Evolutionary conservation across 176 grass and related monocot genomes (phyloP).

Genomic region (Phragmites australis): DNA sequence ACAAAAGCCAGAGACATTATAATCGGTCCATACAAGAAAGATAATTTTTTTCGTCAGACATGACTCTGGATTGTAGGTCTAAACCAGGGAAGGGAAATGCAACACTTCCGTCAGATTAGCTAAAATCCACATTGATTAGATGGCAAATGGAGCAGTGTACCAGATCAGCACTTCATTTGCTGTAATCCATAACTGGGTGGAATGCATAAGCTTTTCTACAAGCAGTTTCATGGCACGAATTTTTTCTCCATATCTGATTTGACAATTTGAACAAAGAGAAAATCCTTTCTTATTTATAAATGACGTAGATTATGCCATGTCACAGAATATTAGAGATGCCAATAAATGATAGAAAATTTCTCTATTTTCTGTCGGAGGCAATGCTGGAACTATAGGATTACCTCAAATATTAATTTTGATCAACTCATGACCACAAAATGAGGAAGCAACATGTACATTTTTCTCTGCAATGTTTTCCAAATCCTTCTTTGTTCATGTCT

Average conservation of each 20-base stretch:
- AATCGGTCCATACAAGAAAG: slow-evolving; percentile 20
- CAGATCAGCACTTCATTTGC: not conserved
- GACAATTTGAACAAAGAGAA: not conserved
- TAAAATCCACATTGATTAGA: slow-evolving; percentile 11
- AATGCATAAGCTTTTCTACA: not conserved
- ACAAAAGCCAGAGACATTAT: slow-evolving; percentile 45
- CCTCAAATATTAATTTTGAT: not conserved
- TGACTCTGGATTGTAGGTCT: slow-evolving; percentile 1
- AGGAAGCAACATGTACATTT: not conserved
- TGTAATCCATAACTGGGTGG: not conserved
- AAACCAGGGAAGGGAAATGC: not conserved
- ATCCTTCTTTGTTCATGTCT: not conserved
- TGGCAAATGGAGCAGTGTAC: not conserved
- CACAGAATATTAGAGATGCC: not conserved
- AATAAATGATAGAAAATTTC: not conserved
- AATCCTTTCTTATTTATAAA: slow-evolving; percentile 10
- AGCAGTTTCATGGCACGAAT: not conserved
- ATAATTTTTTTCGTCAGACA: slow-evolving; percentile 18
- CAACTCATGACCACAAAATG: not conserved
- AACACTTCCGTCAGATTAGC: not conserved
- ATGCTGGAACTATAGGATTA: not conserved
- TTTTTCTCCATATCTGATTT: not conserved
- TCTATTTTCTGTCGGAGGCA: not conserved
- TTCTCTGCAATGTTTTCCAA: not conserved
- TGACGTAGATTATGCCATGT: not conserved